Percentiles rank a stretch among this genome's conserved stretches.
Evolutionary conservation across 2,329 filamentous ascomycete genomes (phyloP).

Genomic region (Penicillium sp.): DNA sequence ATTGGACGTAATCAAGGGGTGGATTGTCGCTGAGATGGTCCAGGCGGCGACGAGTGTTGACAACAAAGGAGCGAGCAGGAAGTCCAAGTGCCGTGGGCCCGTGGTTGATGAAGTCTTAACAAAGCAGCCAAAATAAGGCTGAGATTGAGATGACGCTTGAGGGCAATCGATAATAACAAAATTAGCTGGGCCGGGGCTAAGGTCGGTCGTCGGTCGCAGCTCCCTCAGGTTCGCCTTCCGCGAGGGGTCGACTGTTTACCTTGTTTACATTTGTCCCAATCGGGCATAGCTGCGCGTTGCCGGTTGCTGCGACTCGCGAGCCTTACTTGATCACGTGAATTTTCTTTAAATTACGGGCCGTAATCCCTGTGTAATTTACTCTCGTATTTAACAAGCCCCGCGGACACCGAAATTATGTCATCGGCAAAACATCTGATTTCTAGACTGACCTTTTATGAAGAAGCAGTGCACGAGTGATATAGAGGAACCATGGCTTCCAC

Average conservation of each 20-base stretch:
- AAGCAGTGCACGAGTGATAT: neutral
- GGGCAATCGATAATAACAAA: slow-evolving; percentile 2
- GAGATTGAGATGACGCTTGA: neutral
- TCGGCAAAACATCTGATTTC: neutral
- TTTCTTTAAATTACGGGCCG: neutral
- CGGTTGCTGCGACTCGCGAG: slow-evolving; percentile 6
- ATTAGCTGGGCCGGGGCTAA: slow-evolving; percentile 3
- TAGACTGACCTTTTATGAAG: neutral
- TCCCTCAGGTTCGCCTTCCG: slow-evolving; percentile 9
- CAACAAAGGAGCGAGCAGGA: neutral
- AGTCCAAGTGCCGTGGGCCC: neutral
- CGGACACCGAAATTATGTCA: neutral
- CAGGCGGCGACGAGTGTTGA: neutral
- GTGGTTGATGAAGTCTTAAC: neutral
- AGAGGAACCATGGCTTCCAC: slow-evolving; percentile 7
- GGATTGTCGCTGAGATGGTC: neutral
- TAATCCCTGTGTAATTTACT: neutral
- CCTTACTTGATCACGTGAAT: slow-evolving; percentile 13
- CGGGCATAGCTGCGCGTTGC: slow-evolving; percentile 22
- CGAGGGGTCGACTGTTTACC: slow-evolving; percentile 12
- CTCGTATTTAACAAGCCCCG: neutral
- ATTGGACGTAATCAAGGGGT: slow-evolving; percentile 16
- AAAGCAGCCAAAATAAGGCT: slow-evolving; percentile 10
- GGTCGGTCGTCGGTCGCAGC: slow-evolving; percentile 6
- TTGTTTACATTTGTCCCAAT: slow-evolving; percentile 40